phyloP scores from a whole-genome alignment of 441 rosid genomes.

The Gossypium aridum region DNA sequence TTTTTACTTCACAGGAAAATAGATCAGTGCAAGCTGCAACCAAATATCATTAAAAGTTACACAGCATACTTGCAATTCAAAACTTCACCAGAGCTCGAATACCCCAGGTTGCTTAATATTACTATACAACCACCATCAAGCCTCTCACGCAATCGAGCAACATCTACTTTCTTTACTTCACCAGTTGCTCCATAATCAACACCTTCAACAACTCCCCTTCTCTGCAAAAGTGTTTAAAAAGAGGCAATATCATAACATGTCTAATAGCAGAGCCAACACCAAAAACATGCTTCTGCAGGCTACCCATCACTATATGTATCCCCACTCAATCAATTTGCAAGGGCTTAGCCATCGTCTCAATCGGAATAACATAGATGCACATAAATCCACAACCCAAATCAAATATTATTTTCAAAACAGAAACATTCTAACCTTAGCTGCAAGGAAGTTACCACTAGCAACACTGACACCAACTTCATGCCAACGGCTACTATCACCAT shows the following conservation, averaged over 20 bases:
- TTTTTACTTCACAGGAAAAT: background rate
- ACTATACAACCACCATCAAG: conserved; percentile 84
- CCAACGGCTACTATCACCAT: conserved; percentile 83
- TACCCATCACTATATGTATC: background rate
- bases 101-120: conserved; percentile 80
- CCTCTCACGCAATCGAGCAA: conserved; percentile 72
- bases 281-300: background rate
- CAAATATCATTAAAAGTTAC: conserved; percentile 10
- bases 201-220: conserved; percentile 89
- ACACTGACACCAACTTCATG: conserved; percentile 93
- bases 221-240: conserved; percentile 36
- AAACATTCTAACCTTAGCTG: conserved; percentile 63
- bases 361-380: background rate
- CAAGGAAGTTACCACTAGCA: conserved; percentile 95
- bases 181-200: conserved; percentile 85
- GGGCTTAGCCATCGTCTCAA: background rate
- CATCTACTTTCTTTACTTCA: conserved; percentile 90
- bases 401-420: background rate
- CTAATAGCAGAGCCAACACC: background rate
- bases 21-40: conserved; percentile 3
- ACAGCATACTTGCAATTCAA: conserved; percentile 88
- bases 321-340: background rate
- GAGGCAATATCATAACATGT: conserved; percentile 1
- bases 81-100: conserved; percentile 96
- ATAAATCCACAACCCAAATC: background rate